phyloP scores from a whole-genome alignment of 1,284 basidiomycete species.

The Microstroma glucosiphilum region DNA sequence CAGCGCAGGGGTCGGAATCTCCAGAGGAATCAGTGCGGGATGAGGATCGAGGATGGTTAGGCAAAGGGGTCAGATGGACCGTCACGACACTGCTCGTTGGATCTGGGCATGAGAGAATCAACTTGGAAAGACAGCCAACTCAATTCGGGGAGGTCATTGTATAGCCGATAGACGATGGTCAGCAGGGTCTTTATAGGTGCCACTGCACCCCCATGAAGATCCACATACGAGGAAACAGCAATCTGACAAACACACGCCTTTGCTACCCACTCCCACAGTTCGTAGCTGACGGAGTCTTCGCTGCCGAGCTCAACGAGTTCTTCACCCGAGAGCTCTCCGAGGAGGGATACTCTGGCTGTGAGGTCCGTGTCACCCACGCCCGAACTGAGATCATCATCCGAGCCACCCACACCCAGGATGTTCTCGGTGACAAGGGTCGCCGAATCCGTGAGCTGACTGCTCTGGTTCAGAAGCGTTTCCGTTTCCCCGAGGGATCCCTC shows the following conservation, averaged over 20 bases:
- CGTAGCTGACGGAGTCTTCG: constrained; percentile 96
- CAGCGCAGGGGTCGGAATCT: no score
- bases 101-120: no score
- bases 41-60: background rate
- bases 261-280: constrained; percentile 57
- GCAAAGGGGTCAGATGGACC: no score
- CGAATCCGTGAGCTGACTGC: constrained; percentile 98
- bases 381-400: constrained; percentile 99
- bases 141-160: no score
- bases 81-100: no score
- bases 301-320: constrained; percentile 96
- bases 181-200: no score
- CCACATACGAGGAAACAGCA: background rate
- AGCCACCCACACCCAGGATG: constrained; percentile 99
- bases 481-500: constrained; percentile 94
- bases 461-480: constrained; percentile 98
- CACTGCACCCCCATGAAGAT: no score
- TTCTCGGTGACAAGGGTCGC: constrained; percentile 98
- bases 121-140: no score
- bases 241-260: background rate
- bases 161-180: no score
- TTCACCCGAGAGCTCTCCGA: constrained; percentile 96
- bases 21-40: background rate
- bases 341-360: constrained; percentile 99
- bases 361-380: constrained; percentile 98